Base-by-base conservation (phyloP, 2,329 filamentous ascomycete species). In the Aspergillus texensis region DNA sequence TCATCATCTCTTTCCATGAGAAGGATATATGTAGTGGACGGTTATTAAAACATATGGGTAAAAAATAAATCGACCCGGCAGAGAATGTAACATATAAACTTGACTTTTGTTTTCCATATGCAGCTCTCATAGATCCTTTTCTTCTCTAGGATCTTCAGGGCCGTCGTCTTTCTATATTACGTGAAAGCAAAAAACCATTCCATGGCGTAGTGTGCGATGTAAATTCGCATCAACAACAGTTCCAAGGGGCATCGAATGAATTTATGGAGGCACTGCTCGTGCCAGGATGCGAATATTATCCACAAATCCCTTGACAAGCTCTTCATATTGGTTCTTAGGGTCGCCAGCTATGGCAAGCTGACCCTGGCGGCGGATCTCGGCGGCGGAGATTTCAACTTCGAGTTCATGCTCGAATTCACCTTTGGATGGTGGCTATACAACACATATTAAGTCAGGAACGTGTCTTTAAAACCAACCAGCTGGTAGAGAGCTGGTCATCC, bases 271-370 rank as follows among this genome's bases (percentile, higher is more conserved):
- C 14, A 80, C 77, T 30, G 77, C 73, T 60, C 80, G 76, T 57
- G 80, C 80, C 62, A 83, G 69, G 21, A 82, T 70, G 60, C 81
- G 75, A 28, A 83, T 76, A 66, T 84, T 83, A 72, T 83, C 81
- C 68, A 84, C 75, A 64, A 83, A 82, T 2, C 81, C 80, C 63
- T 80, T 80, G 34, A 84, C 72, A 4, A 83, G 70, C 3, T 81
- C 77, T 65, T 81, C 79, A 63, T 83, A 83, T 53, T 79, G 75
- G 58, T 79, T 81, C 14, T 71, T 75, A 2, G 75, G 73, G 63
- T 81, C 75, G 3, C 76, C 73, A 1, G 72, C 69, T 62, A 77
- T 73, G 26, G 78, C 76, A 26, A 82, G 76, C 28, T 79, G 74
- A 16, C 81, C 78, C 65, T 82, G 80, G 30, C 76, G 73, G 36